Evolutionary conservation across 257 asterid genomes (phyloP).

Genomic region (Nicotiana paniculata): DNA sequence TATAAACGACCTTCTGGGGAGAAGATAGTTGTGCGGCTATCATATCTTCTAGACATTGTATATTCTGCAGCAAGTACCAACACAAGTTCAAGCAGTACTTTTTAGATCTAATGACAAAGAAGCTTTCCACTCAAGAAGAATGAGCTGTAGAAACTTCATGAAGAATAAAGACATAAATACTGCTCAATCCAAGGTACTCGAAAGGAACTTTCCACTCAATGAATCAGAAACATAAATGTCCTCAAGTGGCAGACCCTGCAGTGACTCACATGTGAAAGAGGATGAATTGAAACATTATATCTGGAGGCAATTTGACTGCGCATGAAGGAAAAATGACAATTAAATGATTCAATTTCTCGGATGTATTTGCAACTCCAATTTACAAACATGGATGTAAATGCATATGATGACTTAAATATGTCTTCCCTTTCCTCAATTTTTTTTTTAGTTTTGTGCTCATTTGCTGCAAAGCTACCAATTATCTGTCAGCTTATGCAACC

Average conservation of each 20-base stretch:
- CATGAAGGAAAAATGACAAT: neutral
- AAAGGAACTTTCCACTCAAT: neutral
- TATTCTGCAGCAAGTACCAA: neutral
- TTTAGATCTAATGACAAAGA: neutral
- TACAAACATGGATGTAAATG: neutral
- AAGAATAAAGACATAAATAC: too few species aligned
- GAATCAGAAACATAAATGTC: neutral
- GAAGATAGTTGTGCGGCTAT: slow-evolving; percentile 10
- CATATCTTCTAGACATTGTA: slow-evolving; percentile 8
- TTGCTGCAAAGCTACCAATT: neutral
- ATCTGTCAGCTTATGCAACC: neutral
- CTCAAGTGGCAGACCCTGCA: neutral
- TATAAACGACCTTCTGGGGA: slow-evolving; percentile 7
- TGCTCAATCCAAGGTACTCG: neutral
- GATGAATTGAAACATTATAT: neutral
- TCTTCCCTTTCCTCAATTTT: neutral
- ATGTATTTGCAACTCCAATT: neutral
- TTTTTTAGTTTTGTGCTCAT: neutral
- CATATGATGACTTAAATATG: neutral
- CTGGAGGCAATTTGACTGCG: neutral
- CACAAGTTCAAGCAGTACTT: neutral
- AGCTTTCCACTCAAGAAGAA: too few species aligned
- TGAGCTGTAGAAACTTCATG: neutral
- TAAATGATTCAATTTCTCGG: neutral
- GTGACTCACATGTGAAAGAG: neutral